A percentile compares a stretch with the other conserved stretches of the same genome.
phyloP scores from a whole-genome alignment of 2,329 filamentous ascomycete species.

The Alternaria gansuensis region DNA sequence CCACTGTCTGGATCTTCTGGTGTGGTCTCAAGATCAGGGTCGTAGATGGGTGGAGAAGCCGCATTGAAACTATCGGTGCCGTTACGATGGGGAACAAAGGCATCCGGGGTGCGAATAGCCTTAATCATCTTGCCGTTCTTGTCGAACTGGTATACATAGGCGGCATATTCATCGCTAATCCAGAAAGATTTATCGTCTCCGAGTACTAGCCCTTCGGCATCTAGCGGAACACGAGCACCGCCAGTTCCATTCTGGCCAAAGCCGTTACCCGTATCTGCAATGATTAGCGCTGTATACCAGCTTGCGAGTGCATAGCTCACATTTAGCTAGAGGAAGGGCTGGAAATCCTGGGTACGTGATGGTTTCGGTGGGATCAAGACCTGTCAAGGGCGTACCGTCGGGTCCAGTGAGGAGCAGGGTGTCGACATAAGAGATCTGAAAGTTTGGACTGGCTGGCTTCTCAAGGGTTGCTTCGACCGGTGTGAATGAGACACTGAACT shows the following conservation, averaged over 20 bases:
- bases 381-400: conserved; percentile 67
- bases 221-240: conserved; percentile 67
- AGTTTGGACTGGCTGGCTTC: conserved; percentile 66
- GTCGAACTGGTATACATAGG: conserved; percentile 73
- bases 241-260: conserved; percentile 70
- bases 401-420: conserved; percentile 72
- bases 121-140: conserved; percentile 65
- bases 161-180: conserved; percentile 70
- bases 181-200: conserved; percentile 69
- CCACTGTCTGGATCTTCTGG: conserved; percentile 69
- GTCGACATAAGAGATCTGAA: conserved; percentile 69
- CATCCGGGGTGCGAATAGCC: conserved; percentile 71
- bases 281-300: neutral
- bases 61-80: conserved; percentile 69
- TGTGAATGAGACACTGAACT: conserved; percentile 69
- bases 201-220: conserved; percentile 73
- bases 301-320: conserved; percentile 18
- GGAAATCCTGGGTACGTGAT: conserved; percentile 67
- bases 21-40: conserved; percentile 58
- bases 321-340: conserved; percentile 69
- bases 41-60: conserved; percentile 69
- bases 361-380: conserved; percentile 26
- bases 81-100: conserved; percentile 71
- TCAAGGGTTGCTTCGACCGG: conserved; percentile 62
- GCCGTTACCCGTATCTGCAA: conserved; percentile 66